Base-by-base conservation (phyloP, 768 basidiomycete genomes). In the Rhodosporidiobolus sp. region DNA sequence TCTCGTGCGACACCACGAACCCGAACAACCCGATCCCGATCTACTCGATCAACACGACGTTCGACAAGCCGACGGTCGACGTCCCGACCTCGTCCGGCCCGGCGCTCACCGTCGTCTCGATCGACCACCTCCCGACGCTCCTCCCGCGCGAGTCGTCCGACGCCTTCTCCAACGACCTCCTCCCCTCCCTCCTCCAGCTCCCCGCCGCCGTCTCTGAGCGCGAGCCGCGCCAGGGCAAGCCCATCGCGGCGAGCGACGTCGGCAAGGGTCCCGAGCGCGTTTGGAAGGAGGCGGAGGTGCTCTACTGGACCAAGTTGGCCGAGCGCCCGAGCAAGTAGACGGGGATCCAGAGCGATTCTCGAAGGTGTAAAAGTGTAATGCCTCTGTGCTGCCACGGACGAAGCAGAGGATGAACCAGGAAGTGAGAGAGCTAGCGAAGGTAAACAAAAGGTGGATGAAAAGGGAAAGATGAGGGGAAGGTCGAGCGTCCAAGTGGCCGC, bases 1-100 rank as follows among this genome's bases (percentile, higher is more conserved):
- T 99, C 77, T 95, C 92, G 80, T 99, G 96, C 84, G 96, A 99
- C 81, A 98, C 95, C 32, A 98, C 94, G 65, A 99, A 99, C 82
- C 94, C 96, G 24, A 90, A 89, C 86, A 99, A 98, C 81, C 96
- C 96, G 1, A 90, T 98, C 76, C 96, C 96, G 16, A 89, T 99
- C 72, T 99, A 99, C 83, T 84, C 79, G n/a, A 86, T 94, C 83
- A 97, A 96, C 83, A 98, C 95, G 30, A 94, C 92, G 0, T 97
- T 97, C 81, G 86, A 88, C 58, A 86, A 91, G 68, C 96, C 96
- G 26, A 96, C 94, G 4, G 91, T 97, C 52, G 84, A 88, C 70
- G 93, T 94, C 50, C 87, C 55, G 77, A 90, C 90, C 69, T 64
- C 83, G 59, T 88, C 84, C 43, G 86, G 88, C 69, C 89, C 90